Evolutionary conservation across 805 yeast species (phyloP).

Genomic region (Candida quercuum): DNA sequence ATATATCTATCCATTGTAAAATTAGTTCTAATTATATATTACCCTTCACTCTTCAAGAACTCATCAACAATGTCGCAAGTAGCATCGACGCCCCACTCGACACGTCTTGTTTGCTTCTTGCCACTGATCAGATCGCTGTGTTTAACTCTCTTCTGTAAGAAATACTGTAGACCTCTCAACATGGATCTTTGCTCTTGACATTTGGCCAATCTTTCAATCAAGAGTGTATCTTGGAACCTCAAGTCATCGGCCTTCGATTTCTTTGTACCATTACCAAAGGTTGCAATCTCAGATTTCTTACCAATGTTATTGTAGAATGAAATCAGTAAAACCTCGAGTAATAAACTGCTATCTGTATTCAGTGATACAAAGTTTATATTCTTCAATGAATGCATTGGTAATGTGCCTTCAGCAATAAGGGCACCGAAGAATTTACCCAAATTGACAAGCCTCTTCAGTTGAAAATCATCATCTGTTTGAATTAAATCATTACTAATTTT

Average conservation of each 20-base stretch:
- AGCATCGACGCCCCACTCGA: constrained; percentile 62
- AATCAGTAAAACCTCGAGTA: constrained; percentile 69
- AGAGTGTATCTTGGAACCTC: constrained; percentile 40
- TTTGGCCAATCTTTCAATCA: constrained; percentile 46
- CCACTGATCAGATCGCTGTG: constrained; percentile 46
- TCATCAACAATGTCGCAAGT: constrained; percentile 50
- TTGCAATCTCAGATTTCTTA: constrained; percentile 46
- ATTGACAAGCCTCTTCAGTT: constrained; percentile 57
- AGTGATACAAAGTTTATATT: constrained; percentile 68
- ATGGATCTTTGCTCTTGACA: constrained; percentile 55
- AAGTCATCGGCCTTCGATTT: constrained; percentile 29
- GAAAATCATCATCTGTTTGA: constrained; percentile 46
- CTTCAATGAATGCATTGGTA: constrained; percentile 69
- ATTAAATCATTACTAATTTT: constrained; percentile 25
- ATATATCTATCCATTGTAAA: too few species aligned
- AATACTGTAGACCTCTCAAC: constrained; percentile 61
- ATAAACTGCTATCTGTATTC: constrained; percentile 53
- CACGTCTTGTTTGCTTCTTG: constrained; percentile 47
- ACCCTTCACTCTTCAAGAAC: constrained; percentile 21
- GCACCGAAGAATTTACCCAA: constrained; percentile 79
- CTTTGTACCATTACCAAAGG: constrained; percentile 24
- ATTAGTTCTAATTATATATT: too few species aligned
- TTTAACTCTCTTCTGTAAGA: constrained; percentile 43
- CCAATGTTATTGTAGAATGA: constrained; percentile 62
- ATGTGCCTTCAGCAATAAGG: constrained; percentile 64